Conservation (phyloP, 129 eudicot genomes). For the Chrysanthemum lavandulifolium region DNA sequence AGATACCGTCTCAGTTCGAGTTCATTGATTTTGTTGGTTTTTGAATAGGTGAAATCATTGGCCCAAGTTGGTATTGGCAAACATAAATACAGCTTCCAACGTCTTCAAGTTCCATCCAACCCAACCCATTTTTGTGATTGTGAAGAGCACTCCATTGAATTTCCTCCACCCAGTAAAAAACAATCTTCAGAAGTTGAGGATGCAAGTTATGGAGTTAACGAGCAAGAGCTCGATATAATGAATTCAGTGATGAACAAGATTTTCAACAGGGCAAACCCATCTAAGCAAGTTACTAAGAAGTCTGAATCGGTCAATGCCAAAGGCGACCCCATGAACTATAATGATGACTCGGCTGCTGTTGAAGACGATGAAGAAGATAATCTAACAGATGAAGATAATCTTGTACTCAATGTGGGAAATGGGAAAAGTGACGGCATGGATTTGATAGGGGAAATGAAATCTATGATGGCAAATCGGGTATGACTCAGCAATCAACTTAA, state of each 20-base stretch:
- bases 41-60: constrained; percentile 63
- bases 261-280: constrained; percentile 41
- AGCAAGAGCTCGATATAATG: constrained; percentile 66
- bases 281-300: constrained; percentile 22
- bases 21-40: constrained; percentile 7
- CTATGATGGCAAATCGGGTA: constrained; percentile 47
- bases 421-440: constrained; percentile 34
- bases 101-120: constrained; percentile 59
- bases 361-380: constrained; percentile 40
- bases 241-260: constrained; percentile 70
- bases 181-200: constrained; percentile 28
- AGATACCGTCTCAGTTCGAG: neutral
- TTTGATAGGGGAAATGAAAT: constrained; percentile 30
- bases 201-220: constrained; percentile 47
- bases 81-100: constrained; percentile 98
- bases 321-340: neutral
- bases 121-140: constrained; percentile 92
- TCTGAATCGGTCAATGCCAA: constrained; percentile 19
- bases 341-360: constrained; percentile 33
- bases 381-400: constrained; percentile 66
- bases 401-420: constrained; percentile 59
- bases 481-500: neutral
- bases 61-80: constrained; percentile 85
- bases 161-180: constrained; percentile 28
- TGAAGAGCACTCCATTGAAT: constrained; percentile 61